phyloP scores from a whole-genome alignment of 305 asterid genomes.

The Andrographis paniculata region DNA sequence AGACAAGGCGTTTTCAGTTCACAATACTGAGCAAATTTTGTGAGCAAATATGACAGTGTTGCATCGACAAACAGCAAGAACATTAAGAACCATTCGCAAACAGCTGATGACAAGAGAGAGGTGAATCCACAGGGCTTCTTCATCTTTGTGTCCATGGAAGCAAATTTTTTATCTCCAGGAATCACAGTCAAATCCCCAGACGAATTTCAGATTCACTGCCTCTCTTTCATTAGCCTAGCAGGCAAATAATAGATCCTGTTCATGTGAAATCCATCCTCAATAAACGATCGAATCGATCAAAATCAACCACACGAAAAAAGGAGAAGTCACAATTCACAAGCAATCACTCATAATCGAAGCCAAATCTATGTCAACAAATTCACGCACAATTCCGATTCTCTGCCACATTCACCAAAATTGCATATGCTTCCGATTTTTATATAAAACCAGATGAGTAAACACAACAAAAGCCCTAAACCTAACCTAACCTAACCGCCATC shows the following conservation, averaged over 20 bases:
- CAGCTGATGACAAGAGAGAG: conserved; percentile 60
- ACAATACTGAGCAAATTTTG: conserved; percentile 54
- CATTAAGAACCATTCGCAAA: conserved; percentile 85
- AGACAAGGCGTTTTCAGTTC: conserved; percentile 55
- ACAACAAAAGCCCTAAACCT: conserved; percentile 18
- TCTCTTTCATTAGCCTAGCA: conserved; percentile 18
- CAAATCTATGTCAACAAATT: neutral
- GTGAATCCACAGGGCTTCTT: conserved; percentile 32
- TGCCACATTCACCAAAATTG: too few species aligned
- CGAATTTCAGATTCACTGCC: neutral
- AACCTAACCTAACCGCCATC: conserved; percentile 15
- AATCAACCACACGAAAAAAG: neutral
- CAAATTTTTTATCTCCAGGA: conserved; percentile 12
- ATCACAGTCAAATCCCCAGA: conserved; percentile 15
- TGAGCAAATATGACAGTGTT: conserved; percentile 43
- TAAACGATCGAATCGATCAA: neutral
- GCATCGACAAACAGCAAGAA: conserved; percentile 56
- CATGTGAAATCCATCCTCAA: conserved; percentile 10
- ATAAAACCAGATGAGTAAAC: too few species aligned
- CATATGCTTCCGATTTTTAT: too few species aligned
- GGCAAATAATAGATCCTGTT: conserved; percentile 1
- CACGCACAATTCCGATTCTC: too few species aligned
- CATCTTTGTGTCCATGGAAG: conserved; percentile 37
- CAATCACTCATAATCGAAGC: neutral
- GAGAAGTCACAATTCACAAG: conserved; percentile 11